Percentiles rank a stretch among this genome's conserved stretches.
phyloP scores from a whole-genome alignment of 768 basidiomycete species.

The Agaricus sinodeliciosus region DNA sequence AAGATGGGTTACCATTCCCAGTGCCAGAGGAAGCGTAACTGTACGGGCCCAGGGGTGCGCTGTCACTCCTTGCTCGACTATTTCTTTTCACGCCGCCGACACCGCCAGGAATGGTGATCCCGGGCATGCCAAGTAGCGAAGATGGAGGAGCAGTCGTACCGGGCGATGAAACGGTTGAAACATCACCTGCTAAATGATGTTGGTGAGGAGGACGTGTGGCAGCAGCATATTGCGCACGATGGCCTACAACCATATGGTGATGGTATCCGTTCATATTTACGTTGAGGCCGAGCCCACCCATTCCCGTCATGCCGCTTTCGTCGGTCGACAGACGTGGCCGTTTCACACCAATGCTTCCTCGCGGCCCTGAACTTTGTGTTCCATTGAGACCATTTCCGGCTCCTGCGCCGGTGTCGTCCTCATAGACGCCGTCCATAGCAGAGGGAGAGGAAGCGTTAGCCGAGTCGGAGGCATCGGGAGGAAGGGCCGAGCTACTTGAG shows the following conservation, averaged over 20 bases:
- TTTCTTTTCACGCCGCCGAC: conserved; percentile 28
- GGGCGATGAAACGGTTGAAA: conserved; percentile 7
- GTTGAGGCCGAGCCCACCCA: conserved; percentile 16
- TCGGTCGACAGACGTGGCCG: conserved; percentile 42
- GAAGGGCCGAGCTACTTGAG: conserved; percentile 16
- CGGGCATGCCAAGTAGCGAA: conserved; percentile 5
- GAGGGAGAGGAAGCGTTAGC: conserved; percentile 14
- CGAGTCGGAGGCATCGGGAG: conserved; percentile 10
- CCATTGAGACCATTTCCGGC: background rate
- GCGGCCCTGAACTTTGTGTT: background rate
- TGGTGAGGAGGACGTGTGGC: conserved; percentile 3
- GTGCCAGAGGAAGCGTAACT: conserved; percentile 3
- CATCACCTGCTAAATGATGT: conserved; percentile 1
- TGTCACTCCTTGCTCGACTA: conserved; percentile 61
- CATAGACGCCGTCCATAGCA: conserved; percentile 8
- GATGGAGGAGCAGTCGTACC: conserved; percentile 5
- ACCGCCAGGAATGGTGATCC: conserved; percentile 6
- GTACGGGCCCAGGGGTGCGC: conserved; percentile 56
- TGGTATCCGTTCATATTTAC: conserved; percentile 14
- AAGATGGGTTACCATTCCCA: conserved; percentile 14
- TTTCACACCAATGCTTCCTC: conserved; percentile 33
- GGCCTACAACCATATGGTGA: conserved; percentile 3
- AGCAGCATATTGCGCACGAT: conserved; percentile 1
- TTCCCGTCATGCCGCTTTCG: conserved; percentile 21
- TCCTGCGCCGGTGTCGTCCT: conserved; percentile 4